Evolutionary conservation across 495 filamentous ascomycete genomes (phyloP), one percentile per base, ranked within the genome.

Genomic region (Neurospora tetraspora): DNA sequence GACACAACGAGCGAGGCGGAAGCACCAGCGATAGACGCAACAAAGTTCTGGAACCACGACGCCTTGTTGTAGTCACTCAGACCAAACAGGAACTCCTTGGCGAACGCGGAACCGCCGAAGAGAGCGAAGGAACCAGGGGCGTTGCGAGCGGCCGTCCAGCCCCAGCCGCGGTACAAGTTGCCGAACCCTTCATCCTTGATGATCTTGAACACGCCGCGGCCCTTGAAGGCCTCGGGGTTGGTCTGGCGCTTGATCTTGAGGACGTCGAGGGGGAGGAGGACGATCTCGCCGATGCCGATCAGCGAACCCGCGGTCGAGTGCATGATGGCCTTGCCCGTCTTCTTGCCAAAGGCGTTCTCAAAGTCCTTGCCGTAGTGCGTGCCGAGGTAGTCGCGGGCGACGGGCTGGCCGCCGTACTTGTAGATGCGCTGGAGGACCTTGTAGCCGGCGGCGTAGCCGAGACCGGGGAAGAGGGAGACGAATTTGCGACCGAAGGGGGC

Each of bases 181-280:
- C 94, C 94, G 81, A 98, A 95, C 39, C 96, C 96, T 81, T 99
- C 96, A 82, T 99, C 96, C 70, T 87, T 84, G 73, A 99, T 86
- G 71, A 99, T 98, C 81, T 88, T 89, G 79, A 98, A 87, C 23
- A 98, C 85, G 69, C 96, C 96, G 78, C 96, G 91, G 75, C 95
- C 94, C 72, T 94, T 88, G 89, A 99, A 99, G 59, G 96, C 94
- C 78, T 98, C 96, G 39, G 96, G 96, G 87, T 99, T 99, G 43
- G 96, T 99, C 84, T 99, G 96, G 76, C 96, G 91, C 87, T 98
- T 98, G 86, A 99, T 99, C 88, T 99, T 99, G 34, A 99, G 86
- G 14, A 99, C 96, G 77, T 99, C 96, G 39, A 99, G 88, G 53
- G 96, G 96, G 31, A 99, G 88, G 4, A 99, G 86, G 73, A 99